Percentiles rank a stretch among this genome's conserved stretches.
These are phyloP conservation scores for Nigrospora oryzae DNA, from an alignment of 2,329 filamentous ascomycete species.

Conservation along the genomic window DNA sequence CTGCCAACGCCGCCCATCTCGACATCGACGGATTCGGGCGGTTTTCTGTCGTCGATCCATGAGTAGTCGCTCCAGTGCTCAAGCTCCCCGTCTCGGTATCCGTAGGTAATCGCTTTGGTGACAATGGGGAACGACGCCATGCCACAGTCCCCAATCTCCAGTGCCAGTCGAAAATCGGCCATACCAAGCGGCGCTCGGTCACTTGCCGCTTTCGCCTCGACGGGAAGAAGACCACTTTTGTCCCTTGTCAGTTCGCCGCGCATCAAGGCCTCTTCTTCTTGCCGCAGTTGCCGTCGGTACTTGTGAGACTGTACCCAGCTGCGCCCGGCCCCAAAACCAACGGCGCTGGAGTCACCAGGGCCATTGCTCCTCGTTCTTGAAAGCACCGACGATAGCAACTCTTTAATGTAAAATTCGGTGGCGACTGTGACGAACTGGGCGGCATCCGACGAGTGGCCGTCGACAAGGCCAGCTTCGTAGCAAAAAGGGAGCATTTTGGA, in stretches of 20 bases:
- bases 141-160: conserved; percentile 68
- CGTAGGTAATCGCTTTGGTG: conserved; percentile 59
- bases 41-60: conserved; percentile 32
- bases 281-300: conserved; percentile 65
- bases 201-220: conserved; percentile 70
- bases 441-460: conserved; percentile 51
- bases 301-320: conserved; percentile 71
- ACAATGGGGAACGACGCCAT: conserved; percentile 72
- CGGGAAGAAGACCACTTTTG: conserved; percentile 67
- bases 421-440: conserved; percentile 57
- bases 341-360: conserved; percentile 51
- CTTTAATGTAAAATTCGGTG: conserved; percentile 60
- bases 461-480: conserved; percentile 55
- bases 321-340: conserved; percentile 56
- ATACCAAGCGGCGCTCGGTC: conserved; percentile 66
- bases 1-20: conserved; percentile 23
- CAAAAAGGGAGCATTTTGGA: conserved; percentile 60
- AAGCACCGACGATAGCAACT: conserved; percentile 54
- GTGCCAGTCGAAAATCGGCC: conserved; percentile 67
- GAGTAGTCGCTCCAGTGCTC: conserved; percentile 58
- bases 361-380: conserved; percentile 57
- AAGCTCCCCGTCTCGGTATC: conserved; percentile 68
- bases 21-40: conserved; percentile 17
- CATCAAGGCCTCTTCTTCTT: conserved; percentile 65
- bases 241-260: conserved; percentile 69